Evolutionary conservation across 805 yeast genomes (phyloP), one percentile per base, ranked within the genome.

Genomic region (Ogataea henricii): DNA sequence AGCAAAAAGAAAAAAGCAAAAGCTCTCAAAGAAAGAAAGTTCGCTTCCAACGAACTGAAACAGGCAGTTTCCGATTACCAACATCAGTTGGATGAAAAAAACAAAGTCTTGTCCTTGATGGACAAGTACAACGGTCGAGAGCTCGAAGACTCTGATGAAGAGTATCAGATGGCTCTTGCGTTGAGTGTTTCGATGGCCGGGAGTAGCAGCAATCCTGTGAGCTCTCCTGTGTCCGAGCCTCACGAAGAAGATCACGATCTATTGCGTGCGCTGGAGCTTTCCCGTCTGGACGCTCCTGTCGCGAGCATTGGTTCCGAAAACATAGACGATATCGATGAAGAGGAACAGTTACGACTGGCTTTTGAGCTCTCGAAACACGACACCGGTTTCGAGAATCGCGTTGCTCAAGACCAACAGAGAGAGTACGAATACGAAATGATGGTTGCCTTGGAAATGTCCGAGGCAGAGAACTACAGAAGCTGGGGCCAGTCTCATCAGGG

Each of bases 81-180:
- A 27, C 46, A 42, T 22, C 59, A 58, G 20, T 58, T 64, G 43
- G 64, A 64, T 10, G 51, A 57, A 48, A 51, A 59, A 6, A 58
- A 63, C 6, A 49, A 51, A 9, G 58, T 53, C 6, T 34, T 46
- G 13, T 48, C 49, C 3, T 29, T 74, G 43, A 54, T 75, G 22
- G 70, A 70, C 29, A 77, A 72, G 59, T 79, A 70, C 56, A 79
- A 79, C 55, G 84, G 83, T 2, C 58, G 59, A 14, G 59, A 59
- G 2, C 56, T 58, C 13, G 62, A 59, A 4, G 74, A 71, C 43
- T 72, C 72, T 5, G 68, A 65, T 29, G 78, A 73, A 23, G 74
- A 71, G 47, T 52, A 71, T 22, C 64, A 68, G 21, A 57, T 73
- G 55, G 79, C 78, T 1, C 45, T 76, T 38, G 79, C 79, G 3